A percentile compares a stretch with the other conserved stretches of the same genome.
Conservation (phyloP, 768 basidiomycete genomes). For the Mycena belliarum region DNA sequence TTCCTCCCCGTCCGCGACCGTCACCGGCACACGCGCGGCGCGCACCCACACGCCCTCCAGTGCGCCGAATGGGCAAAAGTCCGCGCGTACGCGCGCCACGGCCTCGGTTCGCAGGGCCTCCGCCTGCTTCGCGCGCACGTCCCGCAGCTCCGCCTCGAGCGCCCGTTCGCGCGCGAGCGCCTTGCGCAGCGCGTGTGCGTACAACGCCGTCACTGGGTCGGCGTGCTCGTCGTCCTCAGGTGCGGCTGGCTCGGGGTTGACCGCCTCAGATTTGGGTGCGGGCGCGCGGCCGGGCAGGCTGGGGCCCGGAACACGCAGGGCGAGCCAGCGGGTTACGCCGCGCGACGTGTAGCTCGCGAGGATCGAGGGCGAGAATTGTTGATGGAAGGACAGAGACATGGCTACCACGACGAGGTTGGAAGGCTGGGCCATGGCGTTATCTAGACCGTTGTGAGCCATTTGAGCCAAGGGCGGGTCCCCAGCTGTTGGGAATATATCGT, state of each 20-base stretch:
- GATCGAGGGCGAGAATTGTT: neutral
- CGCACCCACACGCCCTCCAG: constrained; percentile 18
- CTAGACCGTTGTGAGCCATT: no score
- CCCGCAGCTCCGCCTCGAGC: constrained; percentile 1
- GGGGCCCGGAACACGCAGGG: constrained; percentile 8
- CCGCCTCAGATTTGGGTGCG: neutral
- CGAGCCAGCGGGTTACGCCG: constrained; percentile 4
- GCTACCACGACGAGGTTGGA: neutral
- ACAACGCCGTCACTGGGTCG: neutral
- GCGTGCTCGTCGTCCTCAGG: neutral
- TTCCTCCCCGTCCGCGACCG: neutral
- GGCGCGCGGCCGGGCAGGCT: neutral
- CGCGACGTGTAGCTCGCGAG: neutral
- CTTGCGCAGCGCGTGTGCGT: constrained; percentile 3
- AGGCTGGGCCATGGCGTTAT: no score
- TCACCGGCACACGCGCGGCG: neutral
- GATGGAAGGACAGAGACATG: no score
- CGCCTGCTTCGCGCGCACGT: neutral
- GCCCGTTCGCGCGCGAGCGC: constrained; percentile 13
- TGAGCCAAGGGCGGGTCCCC: no score
- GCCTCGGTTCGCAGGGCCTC: neutral
- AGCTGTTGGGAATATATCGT: no score
- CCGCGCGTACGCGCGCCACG: constrained; percentile 12
- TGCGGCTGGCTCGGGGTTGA: neutral
- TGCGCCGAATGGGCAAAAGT: constrained; percentile 10